A percentile compares a stretch with the other conserved stretches of the same genome.
phyloP scores from a whole-genome alignment of 2,329 filamentous ascomycete species.

The Epichloe bromicola region DNA sequence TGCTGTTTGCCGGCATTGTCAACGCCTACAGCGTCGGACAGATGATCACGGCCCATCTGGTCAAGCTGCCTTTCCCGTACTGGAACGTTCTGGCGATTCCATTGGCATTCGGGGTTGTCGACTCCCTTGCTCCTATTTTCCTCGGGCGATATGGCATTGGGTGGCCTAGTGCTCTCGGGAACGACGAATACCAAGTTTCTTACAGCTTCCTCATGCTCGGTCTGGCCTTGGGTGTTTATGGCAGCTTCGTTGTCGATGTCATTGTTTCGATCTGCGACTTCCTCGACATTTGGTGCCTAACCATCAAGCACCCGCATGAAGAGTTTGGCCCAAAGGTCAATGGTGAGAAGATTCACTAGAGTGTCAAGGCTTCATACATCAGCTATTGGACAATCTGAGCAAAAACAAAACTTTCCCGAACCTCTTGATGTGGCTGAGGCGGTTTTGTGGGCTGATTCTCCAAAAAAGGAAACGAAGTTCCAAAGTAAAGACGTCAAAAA shows the following conservation, averaged over 20 bases:
- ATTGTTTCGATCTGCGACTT: constrained; percentile 98
- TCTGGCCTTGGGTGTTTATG: constrained; percentile 78
- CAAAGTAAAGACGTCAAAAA: not conserved
- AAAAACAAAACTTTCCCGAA: not conserved
- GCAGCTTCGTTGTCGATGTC: constrained; percentile 92
- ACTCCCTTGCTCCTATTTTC: constrained; percentile 62
- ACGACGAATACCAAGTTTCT: constrained; percentile 74
- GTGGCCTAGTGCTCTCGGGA: constrained; percentile 65
- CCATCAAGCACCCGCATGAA: constrained; percentile 72
- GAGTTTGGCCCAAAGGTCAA: constrained; percentile 24
- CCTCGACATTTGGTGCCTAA: constrained; percentile 95
- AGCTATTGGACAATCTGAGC: not conserved
- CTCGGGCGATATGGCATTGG: constrained; percentile 47
- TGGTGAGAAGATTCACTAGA: constrained; percentile 27
- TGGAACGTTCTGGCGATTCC: constrained; percentile 75
- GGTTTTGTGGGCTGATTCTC: not conserved
- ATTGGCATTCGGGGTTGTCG: constrained; percentile 63
- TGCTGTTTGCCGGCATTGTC: constrained; percentile 74
- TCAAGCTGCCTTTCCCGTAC: constrained; percentile 79
- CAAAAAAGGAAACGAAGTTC: not conserved
- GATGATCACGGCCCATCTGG: constrained; percentile 90
- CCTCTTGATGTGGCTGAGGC: not conserved
- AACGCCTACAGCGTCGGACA: constrained; percentile 93
- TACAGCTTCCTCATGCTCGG: constrained; percentile 86
- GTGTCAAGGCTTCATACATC: not conserved